Evolutionary conservation across 257 asterid species (phyloP).

Genomic region (Scutellaria minor): DNA sequence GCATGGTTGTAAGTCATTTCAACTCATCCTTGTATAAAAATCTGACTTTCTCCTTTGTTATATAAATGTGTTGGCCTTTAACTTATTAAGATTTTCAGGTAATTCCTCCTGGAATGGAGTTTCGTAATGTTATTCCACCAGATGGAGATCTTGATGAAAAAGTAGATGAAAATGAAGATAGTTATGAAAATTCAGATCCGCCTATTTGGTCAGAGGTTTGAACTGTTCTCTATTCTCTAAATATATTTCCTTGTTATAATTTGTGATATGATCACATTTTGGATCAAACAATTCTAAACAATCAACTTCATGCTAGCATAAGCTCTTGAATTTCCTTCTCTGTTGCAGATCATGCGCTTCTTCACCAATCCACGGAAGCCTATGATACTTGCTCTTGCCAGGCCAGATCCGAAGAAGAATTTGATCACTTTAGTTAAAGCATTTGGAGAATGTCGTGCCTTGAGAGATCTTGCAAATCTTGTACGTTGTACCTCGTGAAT

Average conservation of each 20-base stretch:
- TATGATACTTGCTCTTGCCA: conserved; percentile 88
- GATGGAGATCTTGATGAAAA: conserved; percentile 71
- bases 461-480: conserved; percentile 82
- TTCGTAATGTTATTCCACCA: conserved; percentile 59
- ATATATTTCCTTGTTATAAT: conserved; percentile 9
- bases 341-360: conserved; percentile 80
- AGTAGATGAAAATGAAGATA: conserved; percentile 51
- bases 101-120: conserved; percentile 93
- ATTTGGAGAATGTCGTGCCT: conserved; percentile 79
- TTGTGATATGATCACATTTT: conserved; percentile 13
- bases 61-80: conserved; percentile 21
- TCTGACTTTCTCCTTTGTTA: not conserved
- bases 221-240: conserved; percentile 36
- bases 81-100: conserved; percentile 50
- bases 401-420: conserved; percentile 93
- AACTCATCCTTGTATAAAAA: not conserved
- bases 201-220: conserved; percentile 82
- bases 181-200: conserved; percentile 54
- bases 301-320: conserved; percentile 8
- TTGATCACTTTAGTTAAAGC: conserved; percentile 80
- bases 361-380: conserved; percentile 85
- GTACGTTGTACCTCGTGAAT: conserved; percentile 47
- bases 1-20: conserved; percentile 69
- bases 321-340: conserved; percentile 3
- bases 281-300: not conserved